Conservation (phyloP, 2,329 filamentous ascomycete species). For the Fusarium euwallaceae region DNA sequence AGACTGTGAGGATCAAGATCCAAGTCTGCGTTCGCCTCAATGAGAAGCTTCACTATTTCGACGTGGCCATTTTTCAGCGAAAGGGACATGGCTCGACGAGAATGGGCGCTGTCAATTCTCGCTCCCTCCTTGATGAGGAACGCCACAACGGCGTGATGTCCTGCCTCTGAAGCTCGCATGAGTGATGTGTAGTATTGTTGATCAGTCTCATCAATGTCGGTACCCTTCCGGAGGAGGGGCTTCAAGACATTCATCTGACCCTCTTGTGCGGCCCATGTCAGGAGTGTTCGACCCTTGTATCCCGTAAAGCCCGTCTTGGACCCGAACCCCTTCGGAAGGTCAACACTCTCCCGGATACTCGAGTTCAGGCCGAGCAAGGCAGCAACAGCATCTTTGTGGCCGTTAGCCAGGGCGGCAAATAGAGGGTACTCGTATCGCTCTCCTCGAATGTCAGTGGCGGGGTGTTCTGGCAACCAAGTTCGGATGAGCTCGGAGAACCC, state of each 20-base stretch:
- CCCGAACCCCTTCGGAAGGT: not conserved
- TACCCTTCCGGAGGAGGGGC: not conserved
- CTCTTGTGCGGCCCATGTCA: not conserved
- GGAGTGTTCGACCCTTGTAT: not conserved
- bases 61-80: accelerated
- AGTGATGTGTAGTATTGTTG: not conserved
- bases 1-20: not conserved
- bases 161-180: not conserved
- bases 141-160: not conserved
- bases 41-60: not conserved
- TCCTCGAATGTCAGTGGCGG: accelerated
- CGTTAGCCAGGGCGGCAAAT: constrained; percentile 28
- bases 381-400: not conserved
- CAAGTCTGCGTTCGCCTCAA: not conserved
- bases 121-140: not conserved
- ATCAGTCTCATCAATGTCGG: not conserved
- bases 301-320: not conserved
- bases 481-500: not conserved
- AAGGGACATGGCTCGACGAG: accelerated
- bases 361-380: not conserved
- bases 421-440: constrained; percentile 25
- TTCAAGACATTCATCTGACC: not conserved
- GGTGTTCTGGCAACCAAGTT: accelerated
- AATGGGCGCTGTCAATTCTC: accelerated
- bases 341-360: not conserved